Evolutionary conservation across 139 green algal species (phyloP), one percentile per base, ranked within the genome.

Genomic region (Chlorella sp.): DNA sequence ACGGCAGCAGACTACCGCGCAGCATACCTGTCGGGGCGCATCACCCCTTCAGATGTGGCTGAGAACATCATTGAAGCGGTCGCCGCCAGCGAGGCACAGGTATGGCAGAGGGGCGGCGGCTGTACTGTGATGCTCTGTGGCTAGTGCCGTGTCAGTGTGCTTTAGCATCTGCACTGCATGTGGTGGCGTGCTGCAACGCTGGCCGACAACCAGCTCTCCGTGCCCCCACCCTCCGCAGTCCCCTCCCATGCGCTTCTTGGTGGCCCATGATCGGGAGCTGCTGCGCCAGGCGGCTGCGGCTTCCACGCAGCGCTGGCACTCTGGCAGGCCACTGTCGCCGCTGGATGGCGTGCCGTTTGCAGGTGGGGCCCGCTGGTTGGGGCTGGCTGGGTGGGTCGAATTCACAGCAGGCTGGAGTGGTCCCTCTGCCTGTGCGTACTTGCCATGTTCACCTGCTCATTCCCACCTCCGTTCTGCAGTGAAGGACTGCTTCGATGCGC

Each of bases 281-380:
- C 34, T 91, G 13, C 57, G 80, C n/a, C 30, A 34, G 28, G 70
- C 81, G n/a, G 89, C 87, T 2, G 81, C 68, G 16, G 83, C 78
- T 28, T 65, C 65, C 55, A 81, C 60, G 25, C 60, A 76, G 44
- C 87, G 92, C 63, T 91, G 85, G 17, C n/a, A 36, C 0, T 67
- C 64, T 4, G 84, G 85, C 16, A 47, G 32, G 38, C 86, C 90
- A 0, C 88, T 96, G 55, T 95, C 91, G 1, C 55, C 92, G 18
- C 84, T 98, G 68, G 95, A 98, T 62, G 95, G 95, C 25, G 94
- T 98, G 56, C 94, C 94, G 0, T 97, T 94, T 85, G 92, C 90
- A 82, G 75, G 75, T 82, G 36, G 0, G 57, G 15, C 28, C 4
- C 3, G 5, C 25, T 0, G 2, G 11, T n/a, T 39, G 30, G 9